Evolutionary conservation across 2,329 filamentous ascomycete genomes (phyloP), one percentile per base, ranked within the genome.

Genomic region (Bertia moriformis): DNA sequence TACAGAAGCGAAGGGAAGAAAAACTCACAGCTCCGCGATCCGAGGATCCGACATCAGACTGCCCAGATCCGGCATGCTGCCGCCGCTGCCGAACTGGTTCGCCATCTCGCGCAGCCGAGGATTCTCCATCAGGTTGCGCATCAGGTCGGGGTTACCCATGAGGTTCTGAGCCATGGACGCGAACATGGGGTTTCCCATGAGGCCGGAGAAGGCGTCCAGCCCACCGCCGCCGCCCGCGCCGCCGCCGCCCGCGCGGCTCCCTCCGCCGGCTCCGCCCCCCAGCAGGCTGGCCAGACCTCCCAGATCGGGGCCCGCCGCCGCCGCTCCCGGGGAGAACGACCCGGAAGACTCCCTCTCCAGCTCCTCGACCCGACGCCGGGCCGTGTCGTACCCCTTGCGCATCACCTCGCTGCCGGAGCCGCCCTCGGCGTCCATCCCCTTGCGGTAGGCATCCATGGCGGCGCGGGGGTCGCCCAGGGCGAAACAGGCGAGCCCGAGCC

Each of bases 141-240:
- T 82, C 67, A 88, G 77, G 7, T 93, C 84, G 0, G 91, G 91
- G 64, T 98, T 95, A 63, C 78, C 85, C 91, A 96, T 96, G 40
- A 98, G 62, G 60, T 85, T 94, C 67, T 95, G 86, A 3, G 91
- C 91, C 87, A 96, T 95, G 63, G 73, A 83, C 38, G 87, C 77
- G 64, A 98, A 93, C 91, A 96, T 96, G 41, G 91, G 91, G 66
- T 96, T 98, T 67, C 69, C 87, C 87, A 96, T 93, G 58, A 98
- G 78, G 45, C 75, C 74, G 46, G 75, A 63, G 18, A 98, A 67
- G 58, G 96, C 89, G 12, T 88, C 87, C 83, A 94, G 91, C 40
- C 84, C 85, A 39, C 81, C 81, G 4, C 66, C 77, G 15, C 71
- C 78, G 4, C 73, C 78, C 7, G 62, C 74, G 18, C 62, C 69